Evolutionary conservation across 1,284 basidiomycete species (phyloP), one percentile per base, ranked within the genome.

Genomic region (Ceratobasidium sp.): DNA sequence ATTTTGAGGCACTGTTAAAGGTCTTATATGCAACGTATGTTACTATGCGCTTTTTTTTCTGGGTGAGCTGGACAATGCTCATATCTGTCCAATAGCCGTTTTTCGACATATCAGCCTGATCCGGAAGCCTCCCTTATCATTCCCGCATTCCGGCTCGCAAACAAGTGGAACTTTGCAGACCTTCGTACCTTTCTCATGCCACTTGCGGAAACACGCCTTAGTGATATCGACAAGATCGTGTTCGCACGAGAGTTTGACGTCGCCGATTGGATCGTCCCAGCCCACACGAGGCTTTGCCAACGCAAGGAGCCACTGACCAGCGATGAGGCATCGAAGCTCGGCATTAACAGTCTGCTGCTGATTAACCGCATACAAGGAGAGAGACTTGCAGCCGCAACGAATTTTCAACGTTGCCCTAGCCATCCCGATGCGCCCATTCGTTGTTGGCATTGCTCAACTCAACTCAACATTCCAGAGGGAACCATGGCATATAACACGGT

Each of bases 131-230:
- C 67, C 22, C 67, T 71, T 45, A 71, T 71, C 17, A 71, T 71
- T 5, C 66, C 75, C 44, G 72, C 72, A 2, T 73, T 76, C 33
- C 75, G 73, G 27, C 59, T 76, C 24, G 51, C 75, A 6, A 76
- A 73, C 27, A 76, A 74, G 75, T 76, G 75, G 75, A 73, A 69
- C 45, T 76, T 76, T n/a, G 45, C 51, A 17, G 44, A 41, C 31
- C 57, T 76, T 14, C 72, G 75, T 31, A 36, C 22, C 17, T 71
- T 53, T 22, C 53, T 60, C 2, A 22, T 74, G 24, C 47, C 56
- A 33, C 22, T 74, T 19, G 67, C 67, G 29, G 67, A 71, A 24
- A 71, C 59, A 15, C 15, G 33, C 14, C 56, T 71, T n/a, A 48
- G 54, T 45, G 67, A 71, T n/a, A 59, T 71, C 44, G 75, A 74